Evolutionary conservation across 768 basidiomycete species (phyloP).

Genomic region (Suillus subaureus): DNA sequence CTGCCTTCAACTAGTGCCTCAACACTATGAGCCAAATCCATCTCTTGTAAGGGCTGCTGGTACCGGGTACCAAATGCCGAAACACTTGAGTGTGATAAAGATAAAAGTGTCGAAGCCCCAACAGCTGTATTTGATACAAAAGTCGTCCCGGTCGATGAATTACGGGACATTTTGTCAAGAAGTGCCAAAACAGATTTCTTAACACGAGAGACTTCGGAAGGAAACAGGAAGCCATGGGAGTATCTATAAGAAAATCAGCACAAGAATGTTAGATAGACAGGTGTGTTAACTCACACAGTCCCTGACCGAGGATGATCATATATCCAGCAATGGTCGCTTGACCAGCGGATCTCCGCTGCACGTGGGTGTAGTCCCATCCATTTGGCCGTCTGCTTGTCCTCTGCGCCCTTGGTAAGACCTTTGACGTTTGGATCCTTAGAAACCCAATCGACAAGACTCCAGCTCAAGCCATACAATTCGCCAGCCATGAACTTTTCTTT

Average conservation of each 20-base stretch:
- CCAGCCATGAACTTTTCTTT: conserved; percentile 96
- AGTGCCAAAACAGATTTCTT: conserved; percentile 56
- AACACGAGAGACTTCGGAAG: conserved; percentile 78
- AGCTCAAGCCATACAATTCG: conserved; percentile 88
- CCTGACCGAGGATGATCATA: conserved; percentile 96
- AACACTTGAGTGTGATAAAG: conserved; percentile 83
- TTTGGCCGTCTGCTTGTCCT: conserved; percentile 91
- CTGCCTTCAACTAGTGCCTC: conserved; percentile 95
- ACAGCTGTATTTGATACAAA: conserved; percentile 27
- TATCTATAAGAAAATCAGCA: conserved; percentile 53
- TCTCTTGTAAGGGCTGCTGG: conserved; percentile 61
- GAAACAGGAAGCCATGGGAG: conserved; percentile 94
- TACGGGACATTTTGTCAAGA: conserved; percentile 46
- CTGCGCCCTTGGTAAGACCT: conserved; percentile 72
- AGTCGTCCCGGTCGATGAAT: conserved; percentile 34
- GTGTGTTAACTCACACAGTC: conserved; percentile 68
- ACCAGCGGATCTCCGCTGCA: conserved; percentile 81
- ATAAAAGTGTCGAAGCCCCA: conserved; percentile 45
- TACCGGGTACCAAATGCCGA: conserved; percentile 83
- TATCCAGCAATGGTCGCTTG: conserved; percentile 93
- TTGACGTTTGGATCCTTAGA: conserved; percentile 74
- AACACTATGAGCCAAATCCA: conserved; percentile 70
- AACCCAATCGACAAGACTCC: conserved; percentile 86
- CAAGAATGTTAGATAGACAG: conserved; percentile 6
- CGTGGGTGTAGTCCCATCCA: conserved; percentile 92